Evolutionary conservation across 352 stramenopile genomes (phyloP), one percentile per base, ranked within the genome.

Genomic region (Discostella stelligera): DNA sequence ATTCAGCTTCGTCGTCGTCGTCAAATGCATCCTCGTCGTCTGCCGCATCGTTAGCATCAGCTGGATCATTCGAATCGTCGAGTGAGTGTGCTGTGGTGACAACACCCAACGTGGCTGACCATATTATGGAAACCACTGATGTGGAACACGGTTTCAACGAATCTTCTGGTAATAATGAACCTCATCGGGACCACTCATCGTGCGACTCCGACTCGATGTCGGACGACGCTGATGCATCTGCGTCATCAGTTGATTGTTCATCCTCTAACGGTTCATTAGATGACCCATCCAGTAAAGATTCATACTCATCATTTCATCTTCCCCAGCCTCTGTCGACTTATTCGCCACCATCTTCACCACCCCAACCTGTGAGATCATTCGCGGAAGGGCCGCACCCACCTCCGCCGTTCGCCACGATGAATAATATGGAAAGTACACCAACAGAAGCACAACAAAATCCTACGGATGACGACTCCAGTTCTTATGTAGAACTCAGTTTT

Each of bases 1-100:
- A 62, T 48, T 67, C 56, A 3, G 61, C 55, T 52, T 67, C 55
- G 6, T 61, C 53, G n/a, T 75, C 67, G 20, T 74, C 66, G 14
- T 74, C 32, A 41, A 3, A 41, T 41, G 32, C 64, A n/a, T 63
- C 49, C 20, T 73, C 67, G 11, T 76, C 67, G 5, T 76, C 68
- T 9, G 32, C 23, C 16, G 27, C 25, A 7, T 64, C 60, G 7
- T 72, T 52, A 20, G 32, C 62, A 59, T 70, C 62, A 11, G 10
- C 11, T 30, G 46, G 11, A 48, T 61, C 62, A 53, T 70, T 30
- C 49, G 37, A 32, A n/a, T 53, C 37, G 52, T 67, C 59, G 8
- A 55, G 37, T 9, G 48, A 67, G 13, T 27, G 25, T 13, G 32
- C 39, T 25, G 41, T 54, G 0, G 48, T 67, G 50, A 11, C 50